phyloP scores from a whole-genome alignment of 202 grass and related monocot species.

The Schoenoplectus triqueter region DNA sequence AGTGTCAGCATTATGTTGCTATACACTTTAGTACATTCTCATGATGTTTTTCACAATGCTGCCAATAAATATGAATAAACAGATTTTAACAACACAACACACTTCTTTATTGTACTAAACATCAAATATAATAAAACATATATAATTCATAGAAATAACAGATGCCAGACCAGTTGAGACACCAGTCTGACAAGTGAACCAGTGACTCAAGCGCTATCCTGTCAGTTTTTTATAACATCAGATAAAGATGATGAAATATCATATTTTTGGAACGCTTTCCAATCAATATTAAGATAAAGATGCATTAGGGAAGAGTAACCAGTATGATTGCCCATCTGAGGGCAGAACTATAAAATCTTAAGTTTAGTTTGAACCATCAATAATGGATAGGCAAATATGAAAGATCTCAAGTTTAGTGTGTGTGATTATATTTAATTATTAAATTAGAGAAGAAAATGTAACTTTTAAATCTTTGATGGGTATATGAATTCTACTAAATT shows the following conservation, averaged over 20 bases:
- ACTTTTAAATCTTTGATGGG: not conserved
- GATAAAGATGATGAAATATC: not conserved
- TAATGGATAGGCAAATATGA: not conserved
- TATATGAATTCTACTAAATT: constrained; percentile 15
- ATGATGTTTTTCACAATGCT: constrained; percentile 5
- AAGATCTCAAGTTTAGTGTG: not conserved
- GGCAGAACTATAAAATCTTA: not conserved
- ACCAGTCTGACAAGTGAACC: not conserved
- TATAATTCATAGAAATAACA: not conserved
- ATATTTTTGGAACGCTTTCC: not conserved
- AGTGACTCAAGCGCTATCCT: not conserved
- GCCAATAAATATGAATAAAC: constrained; percentile 5
- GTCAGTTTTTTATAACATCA: not conserved
- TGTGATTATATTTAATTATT: not conserved
- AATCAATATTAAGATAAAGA: not conserved
- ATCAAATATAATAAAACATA: not conserved
- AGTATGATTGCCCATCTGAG: not conserved
- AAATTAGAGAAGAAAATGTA: not conserved
- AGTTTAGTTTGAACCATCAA: not conserved
- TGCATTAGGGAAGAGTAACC: not conserved
- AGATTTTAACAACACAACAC: not conserved
- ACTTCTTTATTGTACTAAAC: not conserved
- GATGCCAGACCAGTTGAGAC: not conserved
- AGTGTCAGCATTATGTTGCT: not conserved
- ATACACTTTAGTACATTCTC: not conserved